Evolutionary conservation across 768 basidiomycete species (phyloP), one percentile per base, ranked within the genome.

Genomic region (Cyclocybe aegerita): DNA sequence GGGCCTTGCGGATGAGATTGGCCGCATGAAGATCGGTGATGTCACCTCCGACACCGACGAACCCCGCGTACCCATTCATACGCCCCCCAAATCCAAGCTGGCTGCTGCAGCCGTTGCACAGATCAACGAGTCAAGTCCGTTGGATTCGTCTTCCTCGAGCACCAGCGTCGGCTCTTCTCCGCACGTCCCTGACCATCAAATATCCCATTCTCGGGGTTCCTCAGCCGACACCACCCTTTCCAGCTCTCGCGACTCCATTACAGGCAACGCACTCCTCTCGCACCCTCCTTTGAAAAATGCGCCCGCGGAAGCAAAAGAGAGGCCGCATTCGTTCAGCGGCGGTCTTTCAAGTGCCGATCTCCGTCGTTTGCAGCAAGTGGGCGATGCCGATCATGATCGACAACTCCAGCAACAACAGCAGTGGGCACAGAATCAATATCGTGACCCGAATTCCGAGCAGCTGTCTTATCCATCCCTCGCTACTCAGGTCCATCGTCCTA

Each of bases 291-390:
- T 83, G 57, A 86, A 85, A 66, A 74, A 71, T 34, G 68, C 75
- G 39, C 57, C 74, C 47, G 68, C 68, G 48, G 87, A 90, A 62
- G 71, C 81, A 42, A 86, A 87, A 64, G 89, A 88, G 63, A 80
- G 88, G 47, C 88, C 88, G 11, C 88, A 87, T 63, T 90, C 88
- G 0, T 90, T 88, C 64, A 90, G 85, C 53, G 89, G 89, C 38
- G 87, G 86, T 29, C 70, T 90, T 41, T 88, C 89, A 5, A 77
- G 70, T 43, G 84, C 86, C 41, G 88, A 91, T 57, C 73, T 90
- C 49, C 82, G 83, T 56, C 86, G 88, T 60, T 72, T 91, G 49
- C 86, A 88, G 64, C 85, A 88, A 60, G 82, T 75, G 29, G 85
- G 80, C 43, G 81, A 82, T 49, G 30, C 55, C 47, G 69, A 70